Evolutionary conservation across 2,329 filamentous ascomycete species (phyloP).

Genomic region (Acrodontium crateriforme): DNA sequence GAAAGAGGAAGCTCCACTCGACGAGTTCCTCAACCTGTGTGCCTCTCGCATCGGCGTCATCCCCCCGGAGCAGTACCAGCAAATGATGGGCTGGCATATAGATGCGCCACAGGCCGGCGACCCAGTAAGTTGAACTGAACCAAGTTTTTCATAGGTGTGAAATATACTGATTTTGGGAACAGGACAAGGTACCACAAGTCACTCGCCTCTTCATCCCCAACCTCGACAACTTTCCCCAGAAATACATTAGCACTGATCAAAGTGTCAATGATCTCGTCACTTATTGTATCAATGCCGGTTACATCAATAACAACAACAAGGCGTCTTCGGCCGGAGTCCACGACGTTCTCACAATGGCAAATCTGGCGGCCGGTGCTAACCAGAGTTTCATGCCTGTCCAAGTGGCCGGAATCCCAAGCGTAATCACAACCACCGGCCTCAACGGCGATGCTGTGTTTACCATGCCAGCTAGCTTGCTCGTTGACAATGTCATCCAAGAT

Average conservation of each 20-base stretch:
- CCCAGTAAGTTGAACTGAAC: constrained; percentile 4
- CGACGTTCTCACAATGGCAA: constrained; percentile 12
- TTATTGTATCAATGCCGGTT: constrained; percentile 16
- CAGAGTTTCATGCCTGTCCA: background rate
- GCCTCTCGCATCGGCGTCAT: constrained; percentile 36
- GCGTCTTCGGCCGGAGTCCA: constrained; percentile 5
- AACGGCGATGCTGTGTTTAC: too few species aligned
- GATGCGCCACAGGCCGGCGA: constrained; percentile 5
- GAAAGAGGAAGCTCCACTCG: constrained; percentile 32
- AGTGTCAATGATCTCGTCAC: constrained; percentile 24
- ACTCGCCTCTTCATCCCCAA: constrained; percentile 8
- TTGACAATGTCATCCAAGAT: too few species aligned
- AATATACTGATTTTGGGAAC: constrained; percentile 1
- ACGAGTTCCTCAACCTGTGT: constrained; percentile 33
- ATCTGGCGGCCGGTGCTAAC: too few species aligned
- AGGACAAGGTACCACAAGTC: constrained; percentile 3
- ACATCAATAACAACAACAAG: constrained; percentile 10
- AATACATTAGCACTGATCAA: constrained; percentile 14
- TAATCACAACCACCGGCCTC: background rate
- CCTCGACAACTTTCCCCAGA: constrained; percentile 7
- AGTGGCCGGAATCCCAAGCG: background rate
- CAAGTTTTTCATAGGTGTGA: too few species aligned
- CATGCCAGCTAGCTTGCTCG: too few species aligned
- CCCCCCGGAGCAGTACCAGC: constrained; percentile 32
- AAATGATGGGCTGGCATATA: constrained; percentile 34